These are phyloP conservation scores for Colletotrichum somersetense DNA, from an alignment of 2,329 filamentous ascomycete genomes.

Conservation along the genomic window DNA sequence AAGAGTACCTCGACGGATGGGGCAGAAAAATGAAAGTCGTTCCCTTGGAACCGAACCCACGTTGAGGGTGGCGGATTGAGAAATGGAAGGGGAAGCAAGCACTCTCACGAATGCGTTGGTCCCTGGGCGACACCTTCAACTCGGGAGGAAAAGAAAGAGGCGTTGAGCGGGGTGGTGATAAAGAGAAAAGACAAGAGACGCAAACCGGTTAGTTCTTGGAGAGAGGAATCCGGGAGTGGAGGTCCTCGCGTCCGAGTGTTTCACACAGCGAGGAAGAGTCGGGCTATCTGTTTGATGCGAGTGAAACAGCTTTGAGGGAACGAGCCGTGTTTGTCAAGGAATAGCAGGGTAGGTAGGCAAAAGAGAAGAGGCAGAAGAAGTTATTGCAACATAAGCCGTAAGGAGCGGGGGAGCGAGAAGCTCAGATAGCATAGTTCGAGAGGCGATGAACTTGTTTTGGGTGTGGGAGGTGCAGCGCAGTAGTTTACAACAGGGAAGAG, in stretches of 20 bases:
- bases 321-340: neutral
- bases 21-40: constrained; percentile 24
- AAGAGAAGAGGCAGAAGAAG: constrained; percentile 1
- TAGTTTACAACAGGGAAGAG: constrained; percentile 40
- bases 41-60: constrained; percentile 27
- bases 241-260: constrained; percentile 29
- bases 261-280: constrained; percentile 36
- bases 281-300: constrained; percentile 29
- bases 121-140: constrained; percentile 29
- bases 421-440: constrained; percentile 35
- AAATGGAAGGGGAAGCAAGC: constrained; percentile 11
- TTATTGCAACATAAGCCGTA: neutral
- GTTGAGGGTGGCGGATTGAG: constrained; percentile 23
- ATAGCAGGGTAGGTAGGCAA: neutral
- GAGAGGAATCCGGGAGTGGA: constrained; percentile 33
- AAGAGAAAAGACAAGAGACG: constrained; percentile 6
- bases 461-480: constrained; percentile 21
- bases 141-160: neutral
- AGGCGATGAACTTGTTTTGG: constrained; percentile 22
- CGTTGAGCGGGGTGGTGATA: constrained; percentile 16
- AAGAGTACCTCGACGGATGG: constrained; percentile 13
- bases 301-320: constrained; percentile 32
- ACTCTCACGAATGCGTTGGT: constrained; percentile 37
- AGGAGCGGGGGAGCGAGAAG: constrained; percentile 7
- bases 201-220: constrained; percentile 30